Base-by-base conservation (phyloP, 148 eudicot species). In the Camellia lanceoleosa region DNA sequence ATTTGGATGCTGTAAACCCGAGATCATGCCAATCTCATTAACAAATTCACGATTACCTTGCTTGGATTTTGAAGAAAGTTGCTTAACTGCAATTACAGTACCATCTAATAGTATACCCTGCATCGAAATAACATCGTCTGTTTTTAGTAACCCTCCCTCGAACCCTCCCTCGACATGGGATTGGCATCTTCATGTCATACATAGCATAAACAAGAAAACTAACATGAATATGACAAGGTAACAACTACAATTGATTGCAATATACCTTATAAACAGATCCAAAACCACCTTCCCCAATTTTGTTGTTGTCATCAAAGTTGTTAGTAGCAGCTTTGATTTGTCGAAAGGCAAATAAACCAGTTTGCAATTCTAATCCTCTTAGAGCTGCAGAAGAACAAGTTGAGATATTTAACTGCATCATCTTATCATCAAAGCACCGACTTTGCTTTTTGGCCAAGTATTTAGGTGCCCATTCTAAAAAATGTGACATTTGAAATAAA, bases 231-330 rank as follows among this genome's bases (percentile, higher is more conserved):
- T 10, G 51, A 49, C 18, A n/a, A 69, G 0, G 60, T 11, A 42
- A 44, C 18, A 51, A 10, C 3, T 5, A 65, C 30, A 9, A 49
- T 10, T 11, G n/a, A 8, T 74, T 61, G 41, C 7, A 8, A 65
- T 76, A 11, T 82, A 90, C 96, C 93, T 90, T 87, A 86, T 86
- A 92, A 51, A 90, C 96, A 79, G 90, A 79, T 58, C 95, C 93
- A 83, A 89, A 92, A 72, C 96, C 96, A 67, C 96, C 96, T 78
- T 85, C 88, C 54, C 93, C 96, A 76, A 92, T 82, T 72, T 87
- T 90, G 82, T 89, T 85, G 46, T 71, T 87, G 75, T 80, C 49
- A 78, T 83, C 84, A 51, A 92, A 92, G 77, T 87, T 80, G 78
- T 87, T 75, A 14, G 97, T 92, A 68, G 97, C 97, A 67, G 91